Conservation (phyloP, 2,329 filamentous ascomycete genomes). For the Penicillium sp. region DNA sequence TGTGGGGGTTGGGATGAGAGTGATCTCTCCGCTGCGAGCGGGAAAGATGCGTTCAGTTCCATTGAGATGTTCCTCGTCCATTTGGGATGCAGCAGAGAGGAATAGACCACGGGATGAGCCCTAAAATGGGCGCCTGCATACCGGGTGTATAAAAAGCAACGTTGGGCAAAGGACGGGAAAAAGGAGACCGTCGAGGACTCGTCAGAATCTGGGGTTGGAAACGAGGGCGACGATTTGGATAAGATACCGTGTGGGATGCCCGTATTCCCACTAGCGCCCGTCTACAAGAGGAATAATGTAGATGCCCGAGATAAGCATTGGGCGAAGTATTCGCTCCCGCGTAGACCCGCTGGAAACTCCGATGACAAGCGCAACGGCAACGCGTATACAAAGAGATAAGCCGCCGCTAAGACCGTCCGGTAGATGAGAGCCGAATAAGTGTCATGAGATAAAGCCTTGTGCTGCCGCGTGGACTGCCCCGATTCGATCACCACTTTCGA, state of each 20-base stretch:
- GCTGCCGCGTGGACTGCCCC: conserved; percentile 1
- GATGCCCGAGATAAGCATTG: neutral
- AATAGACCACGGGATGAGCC: neutral
- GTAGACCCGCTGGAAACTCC: neutral
- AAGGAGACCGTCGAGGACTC: neutral
- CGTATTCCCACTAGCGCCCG: no score
- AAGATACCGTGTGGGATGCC: neutral
- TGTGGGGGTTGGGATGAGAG: neutral
- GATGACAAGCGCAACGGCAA: no score
- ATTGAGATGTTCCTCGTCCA: conserved; percentile 22
- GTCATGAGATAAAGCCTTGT: no score
- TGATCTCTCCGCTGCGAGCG: conserved; percentile 35
- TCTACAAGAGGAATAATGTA: no score
- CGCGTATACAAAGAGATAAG: no score
- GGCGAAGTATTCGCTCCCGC: neutral
- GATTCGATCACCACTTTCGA: neutral
- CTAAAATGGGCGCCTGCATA: neutral
- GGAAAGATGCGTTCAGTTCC: conserved; percentile 25
- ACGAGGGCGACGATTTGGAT: neutral
- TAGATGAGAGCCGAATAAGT: no score
- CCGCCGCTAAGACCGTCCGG: no score
- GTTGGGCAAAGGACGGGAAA: neutral
- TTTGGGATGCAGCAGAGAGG: conserved; percentile 2
- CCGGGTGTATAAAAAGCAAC: neutral
- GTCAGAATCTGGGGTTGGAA: neutral